Base-by-base conservation (phyloP, 1,139 yeast genomes). In the Arxiozyma slooffiae region DNA sequence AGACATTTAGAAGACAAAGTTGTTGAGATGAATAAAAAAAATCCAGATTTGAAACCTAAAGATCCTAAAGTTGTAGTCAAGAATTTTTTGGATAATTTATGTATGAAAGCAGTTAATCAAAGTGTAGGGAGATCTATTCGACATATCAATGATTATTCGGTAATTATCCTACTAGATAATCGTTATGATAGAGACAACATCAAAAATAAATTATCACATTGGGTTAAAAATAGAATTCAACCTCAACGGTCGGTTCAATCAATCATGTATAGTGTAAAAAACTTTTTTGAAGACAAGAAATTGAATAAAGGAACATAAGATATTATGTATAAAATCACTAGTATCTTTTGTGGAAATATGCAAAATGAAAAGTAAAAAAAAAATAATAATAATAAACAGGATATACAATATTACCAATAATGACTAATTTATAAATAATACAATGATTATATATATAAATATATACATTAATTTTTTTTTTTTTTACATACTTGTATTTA, bases 71-170 rank as follows among this genome's bases (percentile, higher is more conserved):
- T 55, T 23, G 71, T 68, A 1, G 60, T 70, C 37, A 55, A 64
- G 60, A 50, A 62, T 58, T 88, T 80, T 60, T 85, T 86, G 60
- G 96, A 89, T 59, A 88, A 87, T 62, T 72, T 88, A 9, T 89
- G 97, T 64, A 85, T 92, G 95, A 78, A 92, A 52, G 85, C 96
- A 0, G 88, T 90, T 1, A 90, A 90, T 63, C 98, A 90, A 67
- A 82, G 95, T 67, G 83, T 92, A 20, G 98, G 97, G 0, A 76
- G 98, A 59, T 88, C 97, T 21, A 90, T 90, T 40, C 73, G 98
- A 53, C 96, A 90, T 66, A 76, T 76, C 26, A 75, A 77, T 45
- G 98, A 92, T 66, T 89, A 85, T 61, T 82, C 97, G 0, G 75
- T 79, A 17, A 84, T 92, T 14, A 80, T 78, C 58, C 70, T 90